These are phyloP conservation scores for Emericellopsis terricola DNA, from an alignment of 495 filamentous ascomycete genomes.

Conservation along the genomic window DNA sequence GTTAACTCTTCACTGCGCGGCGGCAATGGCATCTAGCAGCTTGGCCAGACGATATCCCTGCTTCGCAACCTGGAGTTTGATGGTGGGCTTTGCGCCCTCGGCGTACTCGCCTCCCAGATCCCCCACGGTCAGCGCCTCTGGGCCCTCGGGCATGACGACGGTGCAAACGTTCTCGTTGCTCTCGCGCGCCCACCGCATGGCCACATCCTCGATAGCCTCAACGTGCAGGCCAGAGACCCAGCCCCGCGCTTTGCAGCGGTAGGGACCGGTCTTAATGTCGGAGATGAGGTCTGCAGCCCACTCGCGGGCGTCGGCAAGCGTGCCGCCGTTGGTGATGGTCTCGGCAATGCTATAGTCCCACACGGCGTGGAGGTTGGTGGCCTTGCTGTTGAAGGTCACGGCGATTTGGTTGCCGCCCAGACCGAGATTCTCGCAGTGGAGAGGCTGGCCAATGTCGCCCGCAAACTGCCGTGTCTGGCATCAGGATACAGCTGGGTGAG, in stretches of 20 bases:
- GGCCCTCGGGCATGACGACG: conserved; percentile 30
- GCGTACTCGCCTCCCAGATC: conserved; percentile 36
- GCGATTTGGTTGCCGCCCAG: conserved; percentile 40
- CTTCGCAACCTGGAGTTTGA: conserved; percentile 48
- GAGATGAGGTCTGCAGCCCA: conserved; percentile 19
- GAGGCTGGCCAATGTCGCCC: conserved; percentile 45
- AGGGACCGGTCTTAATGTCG: conserved; percentile 29
- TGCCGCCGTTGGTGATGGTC: conserved; percentile 28
- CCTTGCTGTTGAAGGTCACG: conserved; percentile 33
- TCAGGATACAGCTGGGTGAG: too few species aligned
- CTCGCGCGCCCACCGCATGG: conserved; percentile 36
- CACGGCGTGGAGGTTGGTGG: conserved; percentile 41
- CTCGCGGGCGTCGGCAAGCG: conserved; percentile 13
- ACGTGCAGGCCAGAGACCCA: conserved; percentile 34
- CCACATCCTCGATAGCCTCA: conserved; percentile 11
- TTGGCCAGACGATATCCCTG: conserved; percentile 28
- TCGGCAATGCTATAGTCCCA: conserved; percentile 52
- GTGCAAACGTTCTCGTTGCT: conserved; percentile 38
- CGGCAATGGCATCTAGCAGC: too few species aligned
- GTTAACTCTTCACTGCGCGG: too few species aligned
- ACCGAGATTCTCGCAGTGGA: conserved; percentile 40
- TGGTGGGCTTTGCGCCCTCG: conserved; percentile 26
- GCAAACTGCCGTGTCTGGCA: too few species aligned
- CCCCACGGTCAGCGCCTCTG: conserved; percentile 25
- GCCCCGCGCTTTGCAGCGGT: conserved; percentile 19